These are phyloP conservation scores for Juglanconis oblonga DNA, from an alignment of 2,329 filamentous ascomycete species.

Conservation along the genomic window DNA sequence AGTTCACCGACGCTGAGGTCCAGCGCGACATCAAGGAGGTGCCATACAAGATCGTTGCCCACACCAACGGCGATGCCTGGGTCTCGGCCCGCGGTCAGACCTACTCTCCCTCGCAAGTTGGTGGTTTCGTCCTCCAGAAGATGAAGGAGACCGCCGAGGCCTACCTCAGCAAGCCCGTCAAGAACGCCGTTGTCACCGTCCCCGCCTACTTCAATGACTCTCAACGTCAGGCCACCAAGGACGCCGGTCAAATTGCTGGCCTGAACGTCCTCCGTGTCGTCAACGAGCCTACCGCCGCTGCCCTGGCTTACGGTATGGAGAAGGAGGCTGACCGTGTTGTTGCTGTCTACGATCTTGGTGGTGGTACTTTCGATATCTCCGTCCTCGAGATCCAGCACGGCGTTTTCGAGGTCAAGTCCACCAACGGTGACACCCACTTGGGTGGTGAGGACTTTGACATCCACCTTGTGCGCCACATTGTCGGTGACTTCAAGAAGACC, in stretches of 20 bases:
- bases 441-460: slow-evolving; percentile 99
- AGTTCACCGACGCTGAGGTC: slow-evolving; percentile 90
- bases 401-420: slow-evolving; percentile 98
- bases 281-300: slow-evolving; percentile 95
- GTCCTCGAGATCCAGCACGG: slow-evolving; percentile 96
- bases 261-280: slow-evolving; percentile 96
- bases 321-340: slow-evolving; percentile 88
- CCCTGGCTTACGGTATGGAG: slow-evolving; percentile 92
- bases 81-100: slow-evolving; percentile 89
- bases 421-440: slow-evolving; percentile 97
- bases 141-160: slow-evolving; percentile 99
- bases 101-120: slow-evolving; percentile 97
- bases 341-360: slow-evolving; percentile 95
- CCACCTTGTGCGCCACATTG: slow-evolving; percentile 86
- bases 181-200: slow-evolving; percentile 96
- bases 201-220: slow-evolving; percentile 99
- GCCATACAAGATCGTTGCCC: slow-evolving; percentile 97
- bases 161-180: slow-evolving; percentile 84
- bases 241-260: slow-evolving; percentile 93
- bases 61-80: slow-evolving; percentile 96
- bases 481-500: slow-evolving; percentile 95
- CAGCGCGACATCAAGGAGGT: slow-evolving; percentile 98
- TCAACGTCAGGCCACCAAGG: slow-evolving; percentile 96
- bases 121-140: slow-evolving; percentile 94
- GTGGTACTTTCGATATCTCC: slow-evolving; percentile 99